Evolutionary conservation across 2,329 filamentous ascomycete species (phyloP).

Genomic region (Esteya vermicola): DNA sequence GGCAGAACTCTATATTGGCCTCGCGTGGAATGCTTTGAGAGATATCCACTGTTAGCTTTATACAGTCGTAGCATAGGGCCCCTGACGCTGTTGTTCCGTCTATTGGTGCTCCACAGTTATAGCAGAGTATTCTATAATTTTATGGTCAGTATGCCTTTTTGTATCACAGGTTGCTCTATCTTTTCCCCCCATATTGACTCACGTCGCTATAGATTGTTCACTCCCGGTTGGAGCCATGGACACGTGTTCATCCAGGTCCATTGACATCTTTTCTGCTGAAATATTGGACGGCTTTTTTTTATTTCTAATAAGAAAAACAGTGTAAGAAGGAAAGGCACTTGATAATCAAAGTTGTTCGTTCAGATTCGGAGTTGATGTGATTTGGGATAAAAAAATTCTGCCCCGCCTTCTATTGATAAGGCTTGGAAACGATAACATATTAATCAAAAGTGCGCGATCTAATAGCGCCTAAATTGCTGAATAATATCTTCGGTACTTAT

Average conservation of each 20-base stretch:
- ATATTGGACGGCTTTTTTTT: conserved; percentile 8
- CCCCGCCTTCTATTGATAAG: conserved; percentile 7
- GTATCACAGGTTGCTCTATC: no score
- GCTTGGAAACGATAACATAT: conserved; percentile 5
- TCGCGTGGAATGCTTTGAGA: conserved; percentile 85
- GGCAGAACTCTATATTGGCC: conserved; percentile 77
- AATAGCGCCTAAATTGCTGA: no score
- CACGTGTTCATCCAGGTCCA: conserved; percentile 19
- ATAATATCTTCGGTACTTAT: no score
- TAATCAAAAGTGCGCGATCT: no score
- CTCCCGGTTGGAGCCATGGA: conserved; percentile 14
- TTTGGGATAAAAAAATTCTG: conserved; percentile 11
- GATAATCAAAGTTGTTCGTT: no score
- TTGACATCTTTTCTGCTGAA: no score
- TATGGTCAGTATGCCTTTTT: neutral
- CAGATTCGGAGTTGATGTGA: no score
- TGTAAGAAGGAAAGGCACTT: no score
- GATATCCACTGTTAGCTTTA: conserved; percentile 89
- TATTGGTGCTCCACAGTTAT: conserved; percentile 92
- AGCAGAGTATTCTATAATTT: conserved; percentile 75
- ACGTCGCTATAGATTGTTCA: conserved; percentile 18
- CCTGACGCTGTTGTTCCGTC: conserved; percentile 78
- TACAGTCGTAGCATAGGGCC: conserved; percentile 88
- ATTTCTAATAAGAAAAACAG: no score
- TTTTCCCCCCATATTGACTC: conserved; percentile 6